phyloP scores from a whole-genome alignment of 371 early-diverging fungal species.

The Rhizomucor miehei region DNA sequence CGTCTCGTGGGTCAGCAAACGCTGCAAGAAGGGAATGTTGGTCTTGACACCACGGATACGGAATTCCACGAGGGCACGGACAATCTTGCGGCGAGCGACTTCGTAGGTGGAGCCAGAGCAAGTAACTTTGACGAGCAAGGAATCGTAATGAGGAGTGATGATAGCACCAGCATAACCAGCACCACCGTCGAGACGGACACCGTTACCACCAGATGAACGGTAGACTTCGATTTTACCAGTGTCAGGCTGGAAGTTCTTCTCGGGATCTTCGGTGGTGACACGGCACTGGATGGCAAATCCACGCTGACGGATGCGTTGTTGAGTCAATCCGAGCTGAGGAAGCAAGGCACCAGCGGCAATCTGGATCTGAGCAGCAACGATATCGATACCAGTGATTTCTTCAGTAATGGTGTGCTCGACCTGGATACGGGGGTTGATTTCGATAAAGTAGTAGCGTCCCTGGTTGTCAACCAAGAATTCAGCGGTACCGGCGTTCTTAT shows the following conservation, averaged over 20 bases:
- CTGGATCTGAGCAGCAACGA: slow-evolving; percentile 89
- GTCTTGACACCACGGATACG: slow-evolving; percentile 96
- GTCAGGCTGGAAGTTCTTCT: slow-evolving; percentile 90
- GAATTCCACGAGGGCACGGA: slow-evolving; percentile 91
- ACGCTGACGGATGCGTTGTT: slow-evolving; percentile 75
- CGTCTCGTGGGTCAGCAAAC: slow-evolving; percentile 76
- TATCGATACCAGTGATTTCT: slow-evolving; percentile 92
- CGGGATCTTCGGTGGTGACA: slow-evolving; percentile 93
- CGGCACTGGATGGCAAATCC: slow-evolving; percentile 94
- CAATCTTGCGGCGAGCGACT: slow-evolving; percentile 83
- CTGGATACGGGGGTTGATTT: slow-evolving; percentile 94
- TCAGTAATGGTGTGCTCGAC: slow-evolving; percentile 94
- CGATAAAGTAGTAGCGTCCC: slow-evolving; percentile 92
- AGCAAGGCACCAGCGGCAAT: slow-evolving; percentile 87
- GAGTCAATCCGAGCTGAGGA: slow-evolving; percentile 78
- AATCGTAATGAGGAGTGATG: slow-evolving; percentile 95
- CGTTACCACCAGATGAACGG: slow-evolving; percentile 86
- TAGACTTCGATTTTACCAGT: slow-evolving; percentile 93
- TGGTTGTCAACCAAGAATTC: slow-evolving; percentile 94
- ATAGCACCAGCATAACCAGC: slow-evolving; percentile 85
- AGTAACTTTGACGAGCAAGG: slow-evolving; percentile 91
- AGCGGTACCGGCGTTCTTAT: slow-evolving; percentile 97
- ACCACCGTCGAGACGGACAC: slow-evolving; percentile 91
- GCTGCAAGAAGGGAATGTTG: slow-evolving; percentile 91
- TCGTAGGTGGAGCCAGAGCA: slow-evolving; percentile 87